Evolutionary conservation across 1,139 yeast species (phyloP).

Genomic region (Magnusiomyces magnusii): DNA sequence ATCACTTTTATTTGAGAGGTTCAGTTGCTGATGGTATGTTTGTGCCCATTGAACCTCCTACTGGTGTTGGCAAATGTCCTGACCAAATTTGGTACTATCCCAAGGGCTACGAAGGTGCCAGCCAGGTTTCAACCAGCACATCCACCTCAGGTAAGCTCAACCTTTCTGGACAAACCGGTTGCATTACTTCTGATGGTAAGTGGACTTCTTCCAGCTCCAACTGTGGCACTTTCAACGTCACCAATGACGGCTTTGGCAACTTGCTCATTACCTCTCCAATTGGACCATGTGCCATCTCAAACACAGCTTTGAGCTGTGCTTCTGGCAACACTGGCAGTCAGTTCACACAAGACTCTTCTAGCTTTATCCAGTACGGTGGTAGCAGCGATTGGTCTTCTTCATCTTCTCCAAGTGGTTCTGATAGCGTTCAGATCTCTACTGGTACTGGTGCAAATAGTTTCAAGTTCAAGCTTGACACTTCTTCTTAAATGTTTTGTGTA

Average conservation of each 20-base stretch:
- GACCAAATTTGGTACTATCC: conserved; percentile 62
- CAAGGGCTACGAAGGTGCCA: conserved; percentile 40
- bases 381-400: conserved; percentile 56
- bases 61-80: conserved; percentile 52
- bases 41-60: conserved; percentile 53
- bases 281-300: conserved; percentile 61
- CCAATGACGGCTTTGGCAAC: conserved; percentile 59
- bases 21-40: conserved; percentile 61
- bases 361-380: conserved; percentile 54
- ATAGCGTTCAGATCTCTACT: conserved; percentile 43
- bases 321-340: conserved; percentile 34
- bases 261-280: conserved; percentile 55
- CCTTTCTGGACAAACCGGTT: conserved; percentile 54
- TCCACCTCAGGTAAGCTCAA: conserved; percentile 42
- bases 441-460: not conserved
- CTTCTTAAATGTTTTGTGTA: not conserved
- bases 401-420: conserved; percentile 41
- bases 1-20: conserved; percentile 73
- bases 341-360: conserved; percentile 26
- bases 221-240: conserved; percentile 64
- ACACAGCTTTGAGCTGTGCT: conserved; percentile 26
- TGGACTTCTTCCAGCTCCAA: conserved; percentile 85
- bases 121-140: conserved; percentile 28
- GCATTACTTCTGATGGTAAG: conserved; percentile 75
- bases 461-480: not conserved